Conservation (phyloP, 768 basidiomycete genomes). For the Postia placenta region DNA sequence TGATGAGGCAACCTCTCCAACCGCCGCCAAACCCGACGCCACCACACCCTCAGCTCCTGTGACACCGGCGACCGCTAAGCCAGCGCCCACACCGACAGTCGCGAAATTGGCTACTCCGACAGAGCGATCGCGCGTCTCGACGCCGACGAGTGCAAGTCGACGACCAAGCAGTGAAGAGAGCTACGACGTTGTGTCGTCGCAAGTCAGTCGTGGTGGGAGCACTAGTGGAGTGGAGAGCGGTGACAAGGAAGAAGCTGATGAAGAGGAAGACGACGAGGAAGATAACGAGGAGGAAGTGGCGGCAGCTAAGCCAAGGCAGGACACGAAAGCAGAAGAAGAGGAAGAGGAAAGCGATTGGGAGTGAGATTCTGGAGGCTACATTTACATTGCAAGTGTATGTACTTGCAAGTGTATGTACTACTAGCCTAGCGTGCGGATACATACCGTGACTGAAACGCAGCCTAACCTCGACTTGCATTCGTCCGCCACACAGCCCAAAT, state of each 20-base stretch:
- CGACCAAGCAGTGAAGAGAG: constrained; percentile 29
- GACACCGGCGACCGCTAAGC: neutral
- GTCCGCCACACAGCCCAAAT: too few relatives aligned
- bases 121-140: constrained; percentile 11
- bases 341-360: constrained; percentile 19
- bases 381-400: neutral
- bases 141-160: constrained; percentile 20
- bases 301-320: neutral
- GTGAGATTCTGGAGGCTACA: constrained; percentile 1
- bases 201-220: constrained; percentile 21
- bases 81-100: neutral
- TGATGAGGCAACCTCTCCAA: constrained; percentile 43
- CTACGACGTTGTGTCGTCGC: constrained; percentile 31
- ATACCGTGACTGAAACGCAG: constrained; percentile 45
- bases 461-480: constrained; percentile 44
- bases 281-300: constrained; percentile 6
- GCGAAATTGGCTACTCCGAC: constrained; percentile 7
- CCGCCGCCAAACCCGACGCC: constrained; percentile 1
- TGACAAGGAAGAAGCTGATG: neutral
- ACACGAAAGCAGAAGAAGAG: neutral
- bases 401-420: neutral
- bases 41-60: neutral
- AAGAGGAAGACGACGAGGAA: constrained; percentile 6
- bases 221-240: constrained; percentile 2
- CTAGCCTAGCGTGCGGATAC: constrained; percentile 9